phyloP scores from a whole-genome alignment of 2,329 filamentous ascomycete genomes.

The Ophiostoma pallidulum region DNA sequence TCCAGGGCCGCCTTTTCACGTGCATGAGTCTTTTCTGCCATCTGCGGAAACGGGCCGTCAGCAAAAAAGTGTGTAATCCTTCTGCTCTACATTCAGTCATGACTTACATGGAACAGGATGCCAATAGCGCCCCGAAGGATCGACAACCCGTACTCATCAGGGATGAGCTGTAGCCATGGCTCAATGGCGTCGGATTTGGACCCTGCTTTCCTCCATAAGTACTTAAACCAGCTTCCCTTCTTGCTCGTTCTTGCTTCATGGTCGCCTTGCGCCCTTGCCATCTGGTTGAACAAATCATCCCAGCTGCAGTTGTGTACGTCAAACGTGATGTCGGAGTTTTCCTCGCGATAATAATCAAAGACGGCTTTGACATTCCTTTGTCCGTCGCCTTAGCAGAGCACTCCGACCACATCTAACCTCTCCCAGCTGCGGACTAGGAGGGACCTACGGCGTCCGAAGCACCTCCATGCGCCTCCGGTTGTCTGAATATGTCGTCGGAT shows the following conservation, averaged over 20 bases:
- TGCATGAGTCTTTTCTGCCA: slow-evolving; percentile 7
- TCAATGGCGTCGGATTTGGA: slow-evolving; percentile 2
- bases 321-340: not conserved
- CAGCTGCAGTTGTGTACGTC: slow-evolving; percentile 8
- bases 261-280: slow-evolving; percentile 5
- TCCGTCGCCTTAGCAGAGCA: no score
- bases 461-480: not conserved
- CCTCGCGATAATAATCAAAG: slow-evolving; percentile 1
- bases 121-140: slow-evolving; percentile 9
- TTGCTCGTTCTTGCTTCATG: not conserved
- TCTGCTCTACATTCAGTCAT: not conserved
- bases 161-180: slow-evolving; percentile 10
- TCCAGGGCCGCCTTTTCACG: slow-evolving; percentile 6
- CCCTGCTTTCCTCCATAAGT: slow-evolving; percentile 11
- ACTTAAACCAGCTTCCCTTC: slow-evolving; percentile 5
- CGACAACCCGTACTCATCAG: slow-evolving; percentile 10
- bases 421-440: no score
- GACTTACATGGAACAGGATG: slow-evolving; percentile 8
- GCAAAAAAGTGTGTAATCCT: not conserved
- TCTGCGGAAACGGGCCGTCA: not conserved
- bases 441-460: slow-evolving; percentile 1
- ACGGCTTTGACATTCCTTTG: not conserved
- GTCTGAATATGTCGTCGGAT: slow-evolving; percentile 4
- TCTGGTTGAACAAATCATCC: slow-evolving; percentile 10
- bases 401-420: no score